A percentile compares a stretch with the other conserved stretches of the same genome.
Evolutionary conservation across 1,139 yeast species (phyloP).

Genomic region (Saccharomyces pastorianus): DNA sequence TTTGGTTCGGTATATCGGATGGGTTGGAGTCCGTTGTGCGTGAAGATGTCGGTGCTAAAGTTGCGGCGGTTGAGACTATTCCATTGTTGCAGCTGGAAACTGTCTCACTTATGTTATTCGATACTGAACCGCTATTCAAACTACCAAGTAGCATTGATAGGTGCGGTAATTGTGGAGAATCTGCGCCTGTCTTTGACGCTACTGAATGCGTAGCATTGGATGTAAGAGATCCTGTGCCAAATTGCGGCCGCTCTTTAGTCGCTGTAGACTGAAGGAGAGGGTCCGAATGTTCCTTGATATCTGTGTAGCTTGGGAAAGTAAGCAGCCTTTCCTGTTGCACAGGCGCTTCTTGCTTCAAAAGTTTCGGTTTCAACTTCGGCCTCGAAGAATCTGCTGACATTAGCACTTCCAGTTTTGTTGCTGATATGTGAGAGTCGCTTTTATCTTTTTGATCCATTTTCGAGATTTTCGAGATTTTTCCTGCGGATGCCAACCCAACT

Average conservation of each 20-base stretch:
- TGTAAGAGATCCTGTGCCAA: background rate
- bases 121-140: background rate
- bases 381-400: slow-evolving; percentile 8
- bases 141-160: slow-evolving; percentile 7
- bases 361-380: slow-evolving; percentile 8
- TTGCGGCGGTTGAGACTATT: background rate
- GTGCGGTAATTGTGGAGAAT: slow-evolving; percentile 4
- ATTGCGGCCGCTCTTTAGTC: background rate
- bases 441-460: background rate
- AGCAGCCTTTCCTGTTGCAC: background rate
- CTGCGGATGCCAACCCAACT: background rate
- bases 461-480: background rate
- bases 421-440: background rate
- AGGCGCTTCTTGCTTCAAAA: background rate
- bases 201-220: background rate
- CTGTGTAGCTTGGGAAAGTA: background rate
- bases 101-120: background rate
- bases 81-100: background rate
- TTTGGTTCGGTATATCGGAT: background rate
- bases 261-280: background rate
- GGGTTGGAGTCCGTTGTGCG: background rate
- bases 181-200: background rate
- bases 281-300: background rate
- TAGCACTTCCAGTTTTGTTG: background rate
- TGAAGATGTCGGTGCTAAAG: background rate